Percentiles rank a stretch among this genome's conserved stretches.
These are phyloP conservation scores for Pestalotiopsis fici DNA, from an alignment of 2,329 filamentous ascomycete genomes.

Conservation along the genomic window DNA sequence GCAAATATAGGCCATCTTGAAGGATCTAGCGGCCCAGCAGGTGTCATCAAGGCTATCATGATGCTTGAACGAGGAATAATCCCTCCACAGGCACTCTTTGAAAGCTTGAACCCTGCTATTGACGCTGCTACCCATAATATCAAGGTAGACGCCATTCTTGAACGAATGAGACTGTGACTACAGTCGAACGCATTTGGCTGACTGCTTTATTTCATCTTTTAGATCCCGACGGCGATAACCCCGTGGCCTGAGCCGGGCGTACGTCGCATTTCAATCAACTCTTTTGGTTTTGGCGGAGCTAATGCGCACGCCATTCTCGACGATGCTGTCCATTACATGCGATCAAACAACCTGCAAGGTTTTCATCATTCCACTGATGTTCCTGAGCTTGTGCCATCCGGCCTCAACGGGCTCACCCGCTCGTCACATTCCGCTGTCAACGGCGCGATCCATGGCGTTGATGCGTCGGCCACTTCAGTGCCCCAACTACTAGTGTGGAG, in stretches of 20 bases:
- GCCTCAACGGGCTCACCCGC: background rate
- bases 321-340: slow-evolving; percentile 12
- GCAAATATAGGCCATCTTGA: slow-evolving; percentile 4
- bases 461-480: background rate
- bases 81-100: slow-evolving; percentile 18
- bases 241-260: slow-evolving; percentile 14
- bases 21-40: slow-evolving; percentile 13
- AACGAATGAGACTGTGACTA: too few species aligned
- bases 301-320: slow-evolving; percentile 22
- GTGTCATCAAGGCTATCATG: slow-evolving; percentile 20
- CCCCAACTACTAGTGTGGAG: slow-evolving; percentile 25
- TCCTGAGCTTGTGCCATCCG: background rate
- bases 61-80: slow-evolving; percentile 18
- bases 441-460: too few species aligned
- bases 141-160: background rate
- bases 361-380: background rate
- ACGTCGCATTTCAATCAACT: slow-evolving; percentile 16
- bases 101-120: slow-evolving; percentile 14
- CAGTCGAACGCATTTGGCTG: too few species aligned
- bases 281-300: slow-evolving; percentile 22
- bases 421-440: background rate
- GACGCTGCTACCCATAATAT: background rate
- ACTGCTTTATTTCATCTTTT: background rate
- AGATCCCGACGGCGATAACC: slow-evolving; percentile 10
- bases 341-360: background rate